phyloP scores from a whole-genome alignment of 2,329 filamentous ascomycete species.

The Aspergillus pseudotamarii region DNA sequence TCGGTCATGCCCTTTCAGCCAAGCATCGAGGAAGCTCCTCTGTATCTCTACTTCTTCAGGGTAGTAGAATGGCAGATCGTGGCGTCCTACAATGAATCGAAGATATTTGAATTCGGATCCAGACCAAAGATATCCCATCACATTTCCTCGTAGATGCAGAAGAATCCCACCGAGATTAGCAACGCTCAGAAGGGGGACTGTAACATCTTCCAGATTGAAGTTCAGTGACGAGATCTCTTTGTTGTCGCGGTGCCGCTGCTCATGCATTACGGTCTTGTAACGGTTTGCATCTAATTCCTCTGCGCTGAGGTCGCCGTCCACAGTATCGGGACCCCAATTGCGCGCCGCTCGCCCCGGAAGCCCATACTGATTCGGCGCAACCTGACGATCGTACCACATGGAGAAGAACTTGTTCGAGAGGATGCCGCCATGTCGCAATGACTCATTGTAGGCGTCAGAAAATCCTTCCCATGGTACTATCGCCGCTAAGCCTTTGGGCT shows the following conservation, averaged over 20 bases:
- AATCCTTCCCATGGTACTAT: background rate
- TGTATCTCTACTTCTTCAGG: slow-evolving; percentile 67
- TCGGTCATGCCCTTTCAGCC: slow-evolving; percentile 65
- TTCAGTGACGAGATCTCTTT: slow-evolving; percentile 54
- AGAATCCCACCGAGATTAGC: slow-evolving; percentile 71
- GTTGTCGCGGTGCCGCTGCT: slow-evolving; percentile 58
- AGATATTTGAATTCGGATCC: slow-evolving; percentile 68
- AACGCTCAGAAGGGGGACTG: slow-evolving; percentile 66
- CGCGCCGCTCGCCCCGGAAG: no score
- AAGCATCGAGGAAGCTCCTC: slow-evolving; percentile 67
- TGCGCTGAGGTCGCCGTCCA: slow-evolving; percentile 44
- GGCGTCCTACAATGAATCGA: slow-evolving; percentile 67
- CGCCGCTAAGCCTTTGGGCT: background rate
- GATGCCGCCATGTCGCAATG: background rate
- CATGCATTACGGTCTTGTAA: no score
- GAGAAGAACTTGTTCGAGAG: background rate
- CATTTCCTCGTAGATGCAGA: slow-evolving; percentile 68
- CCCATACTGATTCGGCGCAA: background rate
- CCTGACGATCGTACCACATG: background rate
- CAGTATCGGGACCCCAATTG: background rate
- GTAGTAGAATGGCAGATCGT: slow-evolving; percentile 73
- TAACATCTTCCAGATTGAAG: slow-evolving; percentile 64
- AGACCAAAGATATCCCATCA: slow-evolving; percentile 63
- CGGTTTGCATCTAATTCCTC: slow-evolving; percentile 2
- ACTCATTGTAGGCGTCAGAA: background rate